These are phyloP conservation scores for Gynostemma pentaphyllum DNA, from an alignment of 306 rosid species.

Conservation along the genomic window DNA sequence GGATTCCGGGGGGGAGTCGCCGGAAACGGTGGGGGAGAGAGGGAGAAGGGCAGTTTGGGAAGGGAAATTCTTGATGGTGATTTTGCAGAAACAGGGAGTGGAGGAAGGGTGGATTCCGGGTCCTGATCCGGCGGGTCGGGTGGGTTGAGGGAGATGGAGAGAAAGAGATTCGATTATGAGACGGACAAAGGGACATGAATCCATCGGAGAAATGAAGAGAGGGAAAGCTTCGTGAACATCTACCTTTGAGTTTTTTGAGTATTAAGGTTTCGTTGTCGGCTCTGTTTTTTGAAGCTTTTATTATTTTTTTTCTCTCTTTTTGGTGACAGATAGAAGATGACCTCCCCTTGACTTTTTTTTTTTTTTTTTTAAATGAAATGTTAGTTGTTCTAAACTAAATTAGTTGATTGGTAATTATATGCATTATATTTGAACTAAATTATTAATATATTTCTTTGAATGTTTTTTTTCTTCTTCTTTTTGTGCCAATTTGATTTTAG, in stretches of 20 bases:
- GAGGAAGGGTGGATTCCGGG: constrained; percentile 72
- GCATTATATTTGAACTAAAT: too few relatives aligned
- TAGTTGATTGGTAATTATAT: too few relatives aligned
- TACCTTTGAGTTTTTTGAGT: background rate
- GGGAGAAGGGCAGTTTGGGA: constrained; percentile 56
- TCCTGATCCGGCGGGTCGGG: constrained; percentile 37
- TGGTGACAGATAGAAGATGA: constrained; percentile 1
- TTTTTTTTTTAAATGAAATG: background rate
- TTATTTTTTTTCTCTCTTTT: background rate
- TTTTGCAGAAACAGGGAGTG: constrained; percentile 74
- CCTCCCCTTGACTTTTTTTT: background rate
- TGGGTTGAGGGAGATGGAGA: constrained; percentile 47
- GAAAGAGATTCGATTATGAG: constrained; percentile 54
- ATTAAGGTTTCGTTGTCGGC: background rate
- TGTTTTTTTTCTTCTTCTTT: too few relatives aligned
- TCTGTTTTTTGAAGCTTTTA: background rate
- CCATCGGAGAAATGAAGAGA: constrained; percentile 26
- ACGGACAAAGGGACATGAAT: constrained; percentile 80
- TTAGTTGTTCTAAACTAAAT: too few relatives aligned
- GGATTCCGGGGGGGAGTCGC: constrained; percentile 31
- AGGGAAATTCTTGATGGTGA: constrained; percentile 38
- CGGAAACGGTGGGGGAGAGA: constrained; percentile 27
- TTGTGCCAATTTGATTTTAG: too few relatives aligned
- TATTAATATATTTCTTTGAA: too few relatives aligned
- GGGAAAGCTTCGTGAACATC: background rate